Evolutionary conservation across 768 basidiomycete species (phyloP).

Genomic region (Holtermanniella nyarrowii): DNA sequence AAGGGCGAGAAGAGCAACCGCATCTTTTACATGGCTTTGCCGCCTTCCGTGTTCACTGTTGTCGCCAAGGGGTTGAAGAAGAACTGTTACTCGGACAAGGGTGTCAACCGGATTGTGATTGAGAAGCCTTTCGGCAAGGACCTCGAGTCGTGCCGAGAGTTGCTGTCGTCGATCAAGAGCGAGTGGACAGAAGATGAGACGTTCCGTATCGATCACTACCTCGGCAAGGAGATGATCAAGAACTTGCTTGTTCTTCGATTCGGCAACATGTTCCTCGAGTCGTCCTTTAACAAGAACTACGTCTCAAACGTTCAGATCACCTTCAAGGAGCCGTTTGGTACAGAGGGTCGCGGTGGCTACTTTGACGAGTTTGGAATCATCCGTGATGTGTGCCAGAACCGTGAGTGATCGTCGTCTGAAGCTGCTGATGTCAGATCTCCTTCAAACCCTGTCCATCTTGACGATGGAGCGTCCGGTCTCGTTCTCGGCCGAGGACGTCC

Average conservation of each 20-base stretch:
- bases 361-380: slow-evolving; percentile 99
- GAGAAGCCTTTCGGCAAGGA: slow-evolving; percentile 99
- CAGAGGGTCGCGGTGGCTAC: slow-evolving; percentile 99
- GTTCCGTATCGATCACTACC: slow-evolving; percentile 97
- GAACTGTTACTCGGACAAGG: slow-evolving; percentile 62
- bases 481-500: slow-evolving; percentile 92
- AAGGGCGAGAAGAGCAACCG: slow-evolving; percentile 50
- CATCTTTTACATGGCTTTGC: slow-evolving; percentile 88
- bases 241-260: slow-evolving; percentile 92
- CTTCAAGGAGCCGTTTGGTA: slow-evolving; percentile 98
- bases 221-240: slow-evolving; percentile 99
- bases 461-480: slow-evolving; percentile 98
- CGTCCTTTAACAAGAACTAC: slow-evolving; percentile 90
- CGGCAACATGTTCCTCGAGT: slow-evolving; percentile 79
- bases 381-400: slow-evolving; percentile 94
- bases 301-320: slow-evolving; percentile 97
- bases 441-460: slow-evolving; percentile 87
- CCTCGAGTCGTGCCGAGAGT: slow-evolving; percentile 65
- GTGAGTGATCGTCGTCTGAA: slow-evolving; percentile 50
- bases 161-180: slow-evolving; percentile 67
- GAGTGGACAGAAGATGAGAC: slow-evolving; percentile 96
- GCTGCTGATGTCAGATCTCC: slow-evolving; percentile 54
- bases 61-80: slow-evolving; percentile 75
- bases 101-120: slow-evolving; percentile 83
- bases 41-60: slow-evolving; percentile 88